These are phyloP conservation scores for Dactylellina parvicollis DNA, from an alignment of 2,329 filamentous ascomycete genomes.

Conservation along the genomic window DNA sequence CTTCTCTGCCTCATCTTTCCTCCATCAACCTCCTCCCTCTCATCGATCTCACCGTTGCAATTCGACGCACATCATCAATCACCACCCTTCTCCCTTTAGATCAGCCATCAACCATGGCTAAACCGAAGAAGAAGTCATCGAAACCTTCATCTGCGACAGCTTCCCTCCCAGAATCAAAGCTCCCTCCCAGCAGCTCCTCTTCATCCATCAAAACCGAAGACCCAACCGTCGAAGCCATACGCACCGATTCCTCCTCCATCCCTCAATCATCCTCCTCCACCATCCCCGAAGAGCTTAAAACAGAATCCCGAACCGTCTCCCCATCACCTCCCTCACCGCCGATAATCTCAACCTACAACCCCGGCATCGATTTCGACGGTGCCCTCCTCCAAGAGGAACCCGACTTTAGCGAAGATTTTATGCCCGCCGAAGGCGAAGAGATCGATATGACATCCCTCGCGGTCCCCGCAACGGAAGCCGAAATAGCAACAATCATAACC, in stretches of 20 bases:
- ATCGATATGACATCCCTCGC: slow-evolving; percentile 47
- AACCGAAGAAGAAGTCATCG: slow-evolving; percentile 27
- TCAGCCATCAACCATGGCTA: slow-evolving; percentile 20
- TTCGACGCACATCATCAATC: neutral
- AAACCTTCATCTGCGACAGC: neutral
- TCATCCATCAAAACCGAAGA: slow-evolving; percentile 29
- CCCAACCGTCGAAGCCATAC: neutral
- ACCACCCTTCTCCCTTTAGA: slow-evolving; percentile 9
- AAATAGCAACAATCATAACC: too few species aligned
- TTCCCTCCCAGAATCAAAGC: neutral
- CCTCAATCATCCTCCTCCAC: neutral
- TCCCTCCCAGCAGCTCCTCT: neutral
- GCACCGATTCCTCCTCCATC: slow-evolving; percentile 2
- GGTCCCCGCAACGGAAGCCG: slow-evolving; percentile 28
- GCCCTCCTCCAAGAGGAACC: slow-evolving; percentile 49
- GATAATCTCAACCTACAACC: neutral
- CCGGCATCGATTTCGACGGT: slow-evolving; percentile 35
- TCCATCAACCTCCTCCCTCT: neutral
- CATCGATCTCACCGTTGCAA: neutral
- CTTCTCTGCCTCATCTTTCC: neutral
- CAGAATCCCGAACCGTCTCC: slow-evolving; percentile 48
- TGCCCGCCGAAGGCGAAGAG: slow-evolving; percentile 49
- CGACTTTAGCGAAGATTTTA: slow-evolving; percentile 50
- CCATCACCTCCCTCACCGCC: slow-evolving; percentile 27
- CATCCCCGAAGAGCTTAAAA: slow-evolving; percentile 14